phyloP scores from a whole-genome alignment of 2,329 filamentous ascomycete genomes.

The Magnaporthiopsis incrustans region DNA sequence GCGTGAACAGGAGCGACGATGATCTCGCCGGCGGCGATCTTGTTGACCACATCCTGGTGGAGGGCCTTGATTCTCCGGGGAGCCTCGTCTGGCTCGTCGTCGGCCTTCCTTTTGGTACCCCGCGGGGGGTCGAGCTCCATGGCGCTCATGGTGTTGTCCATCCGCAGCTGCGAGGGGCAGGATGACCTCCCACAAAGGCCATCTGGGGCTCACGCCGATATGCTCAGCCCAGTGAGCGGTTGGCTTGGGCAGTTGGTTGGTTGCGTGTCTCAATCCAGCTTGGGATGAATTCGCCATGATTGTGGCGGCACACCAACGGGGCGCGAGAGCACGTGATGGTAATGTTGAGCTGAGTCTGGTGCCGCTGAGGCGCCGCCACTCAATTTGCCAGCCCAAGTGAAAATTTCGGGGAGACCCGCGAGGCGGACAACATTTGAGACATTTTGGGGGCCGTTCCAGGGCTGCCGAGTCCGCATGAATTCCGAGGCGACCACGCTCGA shows the following conservation, averaged over 20 bases:
- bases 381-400: too few relatives aligned
- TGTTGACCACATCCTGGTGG: slow-evolving; percentile 91
- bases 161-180: neutral
- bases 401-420: too few relatives aligned
- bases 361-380: too few relatives aligned
- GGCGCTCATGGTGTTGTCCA: neutral
- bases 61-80: slow-evolving; percentile 43
- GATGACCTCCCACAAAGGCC: neutral
- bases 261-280: neutral
- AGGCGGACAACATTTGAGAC: too few relatives aligned
- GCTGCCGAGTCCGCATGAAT: too few relatives aligned
- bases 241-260: neutral
- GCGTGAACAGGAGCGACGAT: slow-evolving; percentile 96
- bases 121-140: slow-evolving; percentile 28
- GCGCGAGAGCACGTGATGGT: neutral
- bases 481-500: too few relatives aligned
- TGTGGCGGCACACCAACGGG: neutral
- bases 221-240: neutral
- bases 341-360: too few relatives aligned
- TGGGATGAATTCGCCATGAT: neutral
- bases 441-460: too few relatives aligned
- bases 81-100: neutral
- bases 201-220: neutral
- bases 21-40: slow-evolving; percentile 96
- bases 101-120: slow-evolving; percentile 22